Evolutionary conservation across 495 filamentous ascomycete genomes (phyloP).

Genomic region (Hypoxylon cercidicola): DNA sequence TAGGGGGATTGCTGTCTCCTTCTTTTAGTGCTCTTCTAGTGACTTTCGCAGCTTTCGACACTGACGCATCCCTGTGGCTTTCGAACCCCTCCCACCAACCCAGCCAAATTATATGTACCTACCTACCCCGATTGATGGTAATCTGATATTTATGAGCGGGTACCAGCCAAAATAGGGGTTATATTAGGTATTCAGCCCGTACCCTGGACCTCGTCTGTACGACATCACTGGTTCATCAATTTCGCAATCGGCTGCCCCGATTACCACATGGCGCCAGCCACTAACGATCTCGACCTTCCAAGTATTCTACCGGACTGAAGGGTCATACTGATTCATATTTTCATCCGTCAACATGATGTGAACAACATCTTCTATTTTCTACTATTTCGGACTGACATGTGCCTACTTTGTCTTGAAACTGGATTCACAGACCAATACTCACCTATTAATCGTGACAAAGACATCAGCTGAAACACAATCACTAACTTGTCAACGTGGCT

Average conservation of each 20-base stretch:
- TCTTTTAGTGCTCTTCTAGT: constrained; percentile 28
- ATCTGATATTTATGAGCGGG: no score
- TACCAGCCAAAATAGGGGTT: not conserved
- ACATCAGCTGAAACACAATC: no score
- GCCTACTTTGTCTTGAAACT: no score
- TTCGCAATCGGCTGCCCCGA: not conserved
- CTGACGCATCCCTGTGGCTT: not conserved
- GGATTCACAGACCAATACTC: no score
- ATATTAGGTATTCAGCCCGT: not conserved
- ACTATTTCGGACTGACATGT: no score
- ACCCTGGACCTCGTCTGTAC: constrained; percentile 8
- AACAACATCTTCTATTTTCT: no score
- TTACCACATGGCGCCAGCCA: constrained; percentile 12
- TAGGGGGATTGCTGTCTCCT: constrained; percentile 13
- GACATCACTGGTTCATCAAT: constrained; percentile 26
- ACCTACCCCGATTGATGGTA: not conserved
- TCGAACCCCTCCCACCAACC: not conserved
- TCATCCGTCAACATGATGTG: not conserved
- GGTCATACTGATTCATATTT: constrained; percentile 22
- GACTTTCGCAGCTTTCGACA: constrained; percentile 6
- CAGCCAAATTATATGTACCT: constrained; percentile 2
- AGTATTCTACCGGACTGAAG: constrained; percentile 20
- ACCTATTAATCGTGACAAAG: no score
- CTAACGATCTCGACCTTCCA: constrained; percentile 19
- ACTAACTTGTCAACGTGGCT: no score